Conservation (phyloP, 2,329 filamentous ascomycete species). For the Metarhizium brunneum region DNA sequence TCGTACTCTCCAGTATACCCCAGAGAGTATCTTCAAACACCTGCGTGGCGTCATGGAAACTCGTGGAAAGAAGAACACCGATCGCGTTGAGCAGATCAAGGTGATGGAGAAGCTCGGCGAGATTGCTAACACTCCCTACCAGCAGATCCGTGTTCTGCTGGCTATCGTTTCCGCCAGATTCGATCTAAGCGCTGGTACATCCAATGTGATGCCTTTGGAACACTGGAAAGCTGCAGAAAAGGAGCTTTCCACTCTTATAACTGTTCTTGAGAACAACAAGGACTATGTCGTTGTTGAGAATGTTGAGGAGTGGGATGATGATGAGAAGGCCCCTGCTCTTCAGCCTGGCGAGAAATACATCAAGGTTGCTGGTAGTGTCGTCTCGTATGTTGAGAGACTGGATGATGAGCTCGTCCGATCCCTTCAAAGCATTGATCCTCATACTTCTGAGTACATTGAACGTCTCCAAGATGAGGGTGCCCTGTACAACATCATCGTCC, state of each 20-base stretch:
- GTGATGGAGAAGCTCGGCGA: slow-evolving; percentile 94
- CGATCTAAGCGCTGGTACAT: slow-evolving; percentile 71
- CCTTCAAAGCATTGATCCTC: slow-evolving; percentile 94
- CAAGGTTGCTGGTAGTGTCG: slow-evolving; percentile 86
- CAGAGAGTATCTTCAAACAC: slow-evolving; percentile 97
- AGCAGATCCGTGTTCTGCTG: slow-evolving; percentile 84
- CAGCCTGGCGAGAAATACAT: slow-evolving; percentile 69
- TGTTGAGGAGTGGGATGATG: slow-evolving; percentile 98
- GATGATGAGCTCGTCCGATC: slow-evolving; percentile 96
- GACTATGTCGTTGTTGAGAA: slow-evolving; percentile 82
- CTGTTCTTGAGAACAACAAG: slow-evolving; percentile 67
- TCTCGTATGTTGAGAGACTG: slow-evolving; percentile 88
- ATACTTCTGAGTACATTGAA: slow-evolving; percentile 98
- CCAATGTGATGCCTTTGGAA: slow-evolving; percentile 81
- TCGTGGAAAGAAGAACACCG: slow-evolving; percentile 97
- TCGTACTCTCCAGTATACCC: slow-evolving; percentile 82
- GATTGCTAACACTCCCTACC: slow-evolving; percentile 84
- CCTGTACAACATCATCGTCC: slow-evolving; percentile 88
- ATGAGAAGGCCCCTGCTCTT: slow-evolving; percentile 80
- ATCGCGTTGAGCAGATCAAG: slow-evolving; percentile 87
- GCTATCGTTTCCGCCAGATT: slow-evolving; percentile 91
- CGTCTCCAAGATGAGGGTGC: slow-evolving; percentile 82
- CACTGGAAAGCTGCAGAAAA: slow-evolving; percentile 94
- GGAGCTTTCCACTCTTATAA: slow-evolving; percentile 70
- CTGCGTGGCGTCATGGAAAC: slow-evolving; percentile 88